Evolutionary conservation across 306 rosid genomes (phyloP).

Genomic region (Lupinus albus): DNA sequence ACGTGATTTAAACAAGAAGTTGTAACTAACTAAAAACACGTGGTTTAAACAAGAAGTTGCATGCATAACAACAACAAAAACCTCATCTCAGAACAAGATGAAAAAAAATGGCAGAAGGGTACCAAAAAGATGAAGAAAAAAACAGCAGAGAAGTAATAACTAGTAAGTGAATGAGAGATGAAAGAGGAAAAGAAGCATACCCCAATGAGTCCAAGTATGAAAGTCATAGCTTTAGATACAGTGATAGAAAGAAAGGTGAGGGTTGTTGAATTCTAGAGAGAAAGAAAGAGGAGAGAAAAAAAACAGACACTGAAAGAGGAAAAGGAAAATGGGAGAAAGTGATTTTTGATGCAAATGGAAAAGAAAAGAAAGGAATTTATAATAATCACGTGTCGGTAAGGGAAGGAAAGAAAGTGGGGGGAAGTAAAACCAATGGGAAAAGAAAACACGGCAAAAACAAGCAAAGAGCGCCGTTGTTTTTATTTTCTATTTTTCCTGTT

Average conservation of each 20-base stretch:
- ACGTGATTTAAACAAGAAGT: slow-evolving; percentile 4
- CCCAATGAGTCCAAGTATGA: slow-evolving; percentile 55
- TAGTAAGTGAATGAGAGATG: background rate
- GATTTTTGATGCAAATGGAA: background rate
- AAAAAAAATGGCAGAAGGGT: background rate
- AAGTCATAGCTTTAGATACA: slow-evolving; percentile 52
- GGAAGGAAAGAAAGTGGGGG: background rate
- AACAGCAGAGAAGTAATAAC: background rate
- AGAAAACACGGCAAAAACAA: too few relatives aligned
- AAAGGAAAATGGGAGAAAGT: background rate
- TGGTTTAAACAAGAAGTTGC: background rate
- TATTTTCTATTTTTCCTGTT: too few relatives aligned
- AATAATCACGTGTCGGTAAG: background rate
- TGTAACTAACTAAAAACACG: background rate
- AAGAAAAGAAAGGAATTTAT: background rate
- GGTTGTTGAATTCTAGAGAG: slow-evolving; percentile 25
- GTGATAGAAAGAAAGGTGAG: background rate
- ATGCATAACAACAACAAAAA: background rate
- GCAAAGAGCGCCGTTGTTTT: too few relatives aligned
- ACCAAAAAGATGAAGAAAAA: background rate
- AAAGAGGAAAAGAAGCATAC: slow-evolving; percentile 38
- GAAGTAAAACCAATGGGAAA: background rate
- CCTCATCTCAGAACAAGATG: background rate
- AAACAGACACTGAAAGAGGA: slow-evolving; percentile 13
- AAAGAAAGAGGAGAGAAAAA: slow-evolving; percentile 20